Evolutionary conservation across 495 filamentous ascomycete genomes (phyloP).

Genomic region (Annulohypoxylon bovei): DNA sequence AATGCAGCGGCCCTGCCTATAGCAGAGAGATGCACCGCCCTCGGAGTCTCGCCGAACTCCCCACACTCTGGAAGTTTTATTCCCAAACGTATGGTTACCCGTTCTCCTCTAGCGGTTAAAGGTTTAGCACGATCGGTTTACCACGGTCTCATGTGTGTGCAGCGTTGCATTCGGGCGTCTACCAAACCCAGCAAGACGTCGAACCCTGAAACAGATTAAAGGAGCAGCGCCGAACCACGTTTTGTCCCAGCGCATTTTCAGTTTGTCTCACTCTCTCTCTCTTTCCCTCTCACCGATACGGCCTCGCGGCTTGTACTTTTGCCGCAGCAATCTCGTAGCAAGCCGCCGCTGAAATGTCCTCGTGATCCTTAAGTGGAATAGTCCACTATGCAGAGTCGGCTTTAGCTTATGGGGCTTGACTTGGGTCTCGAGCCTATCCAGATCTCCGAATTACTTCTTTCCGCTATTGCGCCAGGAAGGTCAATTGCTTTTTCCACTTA

Average conservation of each 20-base stretch:
- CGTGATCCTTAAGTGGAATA: conserved; percentile 23
- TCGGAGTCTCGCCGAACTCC: conserved; percentile 44
- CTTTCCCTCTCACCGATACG: conserved; percentile 25
- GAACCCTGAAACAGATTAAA: conserved; percentile 47
- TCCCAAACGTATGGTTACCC: conserved; percentile 46
- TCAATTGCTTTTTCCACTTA: conserved; percentile 19
- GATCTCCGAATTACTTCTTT: conserved; percentile 22
- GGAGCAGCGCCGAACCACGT: conserved; percentile 46
- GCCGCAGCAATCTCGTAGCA: conserved; percentile 26
- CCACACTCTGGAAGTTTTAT: conserved; percentile 40
- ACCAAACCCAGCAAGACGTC: conserved; percentile 38
- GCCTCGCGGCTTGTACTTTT: conserved; percentile 23
- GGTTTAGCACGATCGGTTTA: conserved; percentile 45
- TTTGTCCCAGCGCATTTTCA: conserved; percentile 38
- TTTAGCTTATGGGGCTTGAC: conserved; percentile 7
- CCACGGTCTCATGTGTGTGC: conserved; percentile 42
- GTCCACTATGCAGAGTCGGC: conserved; percentile 17
- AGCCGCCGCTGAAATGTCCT: conserved; percentile 17
- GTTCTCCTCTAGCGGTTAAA: conserved; percentile 45
- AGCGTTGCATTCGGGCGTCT: conserved; percentile 46
- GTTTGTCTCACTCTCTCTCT: conserved; percentile 35
- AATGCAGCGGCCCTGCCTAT: conserved; percentile 34
- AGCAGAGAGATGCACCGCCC: conserved; percentile 30
- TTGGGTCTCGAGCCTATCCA: conserved; percentile 20
- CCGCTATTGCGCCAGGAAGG: conserved; percentile 14